Evolutionary conservation across 192 early-diverging fungal genomes (phyloP).

Genomic region (Mortierella antarctica): DNA sequence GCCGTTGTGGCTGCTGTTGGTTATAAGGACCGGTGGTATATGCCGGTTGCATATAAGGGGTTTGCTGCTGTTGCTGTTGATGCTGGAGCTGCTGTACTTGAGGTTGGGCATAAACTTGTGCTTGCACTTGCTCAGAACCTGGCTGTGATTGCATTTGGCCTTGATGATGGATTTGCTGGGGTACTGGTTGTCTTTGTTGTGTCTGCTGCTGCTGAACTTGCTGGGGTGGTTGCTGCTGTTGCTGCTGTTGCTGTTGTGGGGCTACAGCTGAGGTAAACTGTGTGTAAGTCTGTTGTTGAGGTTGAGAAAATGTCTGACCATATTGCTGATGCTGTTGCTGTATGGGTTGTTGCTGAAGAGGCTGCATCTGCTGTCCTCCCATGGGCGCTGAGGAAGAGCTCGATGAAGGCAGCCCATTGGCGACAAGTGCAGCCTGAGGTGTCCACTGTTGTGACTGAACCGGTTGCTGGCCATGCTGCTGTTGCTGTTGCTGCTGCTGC

Average conservation of each 20-base stretch:
- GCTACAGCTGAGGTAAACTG: background rate
- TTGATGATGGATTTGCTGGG: background rate
- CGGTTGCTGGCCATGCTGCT: background rate
- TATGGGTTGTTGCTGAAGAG: background rate
- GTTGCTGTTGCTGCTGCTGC: conserved; percentile 4
- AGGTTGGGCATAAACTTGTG: background rate
- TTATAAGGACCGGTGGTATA: conserved; percentile 12
- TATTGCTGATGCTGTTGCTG: conserved; percentile 11
- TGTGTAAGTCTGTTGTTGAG: background rate
- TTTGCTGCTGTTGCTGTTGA: conserved; percentile 20
- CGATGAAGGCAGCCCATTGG: no score
- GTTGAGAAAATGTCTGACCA: no score
- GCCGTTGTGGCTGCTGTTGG: background rate
- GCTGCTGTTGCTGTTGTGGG: conserved; percentile 10
- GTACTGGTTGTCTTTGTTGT: conserved; percentile 7
- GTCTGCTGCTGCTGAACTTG: conserved; percentile 11
- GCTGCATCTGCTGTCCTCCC: no score
- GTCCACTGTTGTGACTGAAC: background rate
- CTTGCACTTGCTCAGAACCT: background rate
- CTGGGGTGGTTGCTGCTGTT: conserved; percentile 5
- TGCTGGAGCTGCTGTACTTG: conserved; percentile 8
- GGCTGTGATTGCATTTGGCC: conserved; percentile 1
- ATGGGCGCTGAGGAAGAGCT: no score
- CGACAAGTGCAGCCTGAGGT: background rate
- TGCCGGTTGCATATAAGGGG: conserved; percentile 17